Evolutionary conservation across 2,329 filamentous ascomycete genomes (phyloP).

Genomic region (Claviceps monticola): DNA sequence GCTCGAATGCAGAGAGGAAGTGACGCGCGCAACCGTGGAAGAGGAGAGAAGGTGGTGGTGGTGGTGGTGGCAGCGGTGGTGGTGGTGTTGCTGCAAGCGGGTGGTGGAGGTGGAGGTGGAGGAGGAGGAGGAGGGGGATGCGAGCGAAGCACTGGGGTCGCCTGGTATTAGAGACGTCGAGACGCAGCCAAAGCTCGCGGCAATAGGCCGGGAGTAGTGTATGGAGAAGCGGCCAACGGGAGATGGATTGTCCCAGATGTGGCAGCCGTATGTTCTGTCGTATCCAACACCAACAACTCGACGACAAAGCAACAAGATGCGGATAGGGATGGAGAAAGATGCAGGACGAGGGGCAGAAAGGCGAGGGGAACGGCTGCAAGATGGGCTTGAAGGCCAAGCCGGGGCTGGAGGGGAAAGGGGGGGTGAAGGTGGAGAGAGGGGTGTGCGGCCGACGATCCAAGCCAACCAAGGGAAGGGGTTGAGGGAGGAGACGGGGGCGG

Average conservation of each 20-base stretch:
- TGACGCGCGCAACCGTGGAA: constrained; percentile 5
- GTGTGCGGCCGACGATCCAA: not conserved
- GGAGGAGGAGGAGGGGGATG: constrained; percentile 4
- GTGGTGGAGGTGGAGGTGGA: constrained; percentile 9
- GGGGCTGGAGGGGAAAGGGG: not conserved
- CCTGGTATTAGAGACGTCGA: constrained; percentile 3
- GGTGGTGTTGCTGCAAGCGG: constrained; percentile 9
- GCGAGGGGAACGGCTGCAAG: constrained; percentile 6
- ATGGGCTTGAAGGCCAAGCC: constrained; percentile 1
- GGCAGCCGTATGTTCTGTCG: not conserved
- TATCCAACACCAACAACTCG: not conserved
- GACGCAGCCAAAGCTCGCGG: constrained; percentile 7
- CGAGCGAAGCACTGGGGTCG: constrained; percentile 7
- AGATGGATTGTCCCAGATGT: not conserved
- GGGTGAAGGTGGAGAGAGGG: not conserved
- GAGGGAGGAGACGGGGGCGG: not conserved
- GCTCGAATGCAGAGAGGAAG: constrained; percentile 1
- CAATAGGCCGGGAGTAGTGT: constrained; percentile 5
- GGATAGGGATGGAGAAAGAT: constrained; percentile 1
- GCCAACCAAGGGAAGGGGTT: not conserved
- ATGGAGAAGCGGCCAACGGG: not conserved
- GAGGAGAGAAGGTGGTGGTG: constrained; percentile 6
- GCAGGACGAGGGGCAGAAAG: constrained; percentile 4
- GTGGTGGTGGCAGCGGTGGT: not conserved
- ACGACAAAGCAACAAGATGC: constrained; percentile 1